A percentile compares a stretch with the other conserved stretches of the same genome.
Conservation (phyloP, 805 yeast genomes). For the Schizosaccharomyces cryophilus region DNA sequence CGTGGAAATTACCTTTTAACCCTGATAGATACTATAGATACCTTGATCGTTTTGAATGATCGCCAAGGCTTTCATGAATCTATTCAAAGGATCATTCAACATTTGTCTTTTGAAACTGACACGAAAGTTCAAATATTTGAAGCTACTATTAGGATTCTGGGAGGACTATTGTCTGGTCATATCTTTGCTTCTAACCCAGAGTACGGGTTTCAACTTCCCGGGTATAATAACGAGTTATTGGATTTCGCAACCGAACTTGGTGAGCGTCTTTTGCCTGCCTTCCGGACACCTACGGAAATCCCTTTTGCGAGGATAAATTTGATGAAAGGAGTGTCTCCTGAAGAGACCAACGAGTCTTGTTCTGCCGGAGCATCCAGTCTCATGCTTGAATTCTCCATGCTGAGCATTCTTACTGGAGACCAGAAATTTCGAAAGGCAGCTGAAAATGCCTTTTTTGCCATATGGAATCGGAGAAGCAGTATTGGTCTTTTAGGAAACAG, state of each 20-base stretch:
- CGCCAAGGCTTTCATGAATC: constrained; percentile 27
- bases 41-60: constrained; percentile 50
- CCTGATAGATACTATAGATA: constrained; percentile 54
- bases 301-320: constrained; percentile 68
- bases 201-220: constrained; percentile 19
- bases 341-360: constrained; percentile 35
- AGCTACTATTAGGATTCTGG: constrained; percentile 55
- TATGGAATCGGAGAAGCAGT: constrained; percentile 42
- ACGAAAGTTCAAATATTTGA: constrained; percentile 74
- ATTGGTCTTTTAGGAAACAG: constrained; percentile 43
- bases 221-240: constrained; percentile 52
- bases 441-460: constrained; percentile 33
- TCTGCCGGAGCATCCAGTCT: constrained; percentile 75
- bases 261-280: constrained; percentile 42
- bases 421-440: constrained; percentile 39
- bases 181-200: constrained; percentile 32
- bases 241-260: constrained; percentile 56
- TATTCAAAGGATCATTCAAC: constrained; percentile 18
- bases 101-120: constrained; percentile 30
- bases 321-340: constrained; percentile 21
- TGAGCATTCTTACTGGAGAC: constrained; percentile 56
- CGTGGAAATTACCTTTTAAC: constrained; percentile 67
- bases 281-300: constrained; percentile 31
- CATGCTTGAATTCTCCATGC: constrained; percentile 50
- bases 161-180: constrained; percentile 62